A percentile compares a stretch with the other conserved stretches of the same genome.
phyloP scores from a whole-genome alignment of 1,284 basidiomycete genomes.

The Singerocomus inundabilis region DNA sequence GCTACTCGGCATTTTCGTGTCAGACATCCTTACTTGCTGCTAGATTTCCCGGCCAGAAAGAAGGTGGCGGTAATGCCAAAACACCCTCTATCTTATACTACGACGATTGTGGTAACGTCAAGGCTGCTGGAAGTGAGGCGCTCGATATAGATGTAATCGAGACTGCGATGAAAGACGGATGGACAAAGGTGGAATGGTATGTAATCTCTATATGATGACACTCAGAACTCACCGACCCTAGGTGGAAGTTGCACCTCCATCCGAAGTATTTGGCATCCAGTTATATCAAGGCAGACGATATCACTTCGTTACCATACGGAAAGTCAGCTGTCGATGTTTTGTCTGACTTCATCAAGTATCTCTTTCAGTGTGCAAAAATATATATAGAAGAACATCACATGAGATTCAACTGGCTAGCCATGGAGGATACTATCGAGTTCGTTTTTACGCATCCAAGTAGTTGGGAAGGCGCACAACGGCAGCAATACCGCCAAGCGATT shows the following conservation, averaged over 20 bases:
- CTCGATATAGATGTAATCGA: not conserved
- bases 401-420: conserved; percentile 34
- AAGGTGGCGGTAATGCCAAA: not conserved
- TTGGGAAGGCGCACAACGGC: conserved; percentile 37
- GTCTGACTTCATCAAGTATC: conserved; percentile 49
- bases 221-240: not conserved
- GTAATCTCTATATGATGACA: no score
- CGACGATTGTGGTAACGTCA: not conserved
- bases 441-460: conserved; percentile 39
- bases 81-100: not conserved
- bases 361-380: conserved; percentile 39
- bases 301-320: conserved; percentile 42
- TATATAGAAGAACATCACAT: conserved; percentile 46
- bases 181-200: not conserved
- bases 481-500: conserved; percentile 33
- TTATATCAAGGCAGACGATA: conserved; percentile 7
- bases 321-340: conserved; percentile 44
- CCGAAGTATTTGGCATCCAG: not conserved
- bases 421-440: conserved; percentile 29
- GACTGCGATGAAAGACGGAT: not conserved
- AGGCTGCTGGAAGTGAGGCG: not conserved
- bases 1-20: no score
- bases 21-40: not conserved
- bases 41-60: not conserved
- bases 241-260: not conserved